Conservation (phyloP, 768 basidiomycete genomes). For the Sporobolomyces phaffii region DNA sequence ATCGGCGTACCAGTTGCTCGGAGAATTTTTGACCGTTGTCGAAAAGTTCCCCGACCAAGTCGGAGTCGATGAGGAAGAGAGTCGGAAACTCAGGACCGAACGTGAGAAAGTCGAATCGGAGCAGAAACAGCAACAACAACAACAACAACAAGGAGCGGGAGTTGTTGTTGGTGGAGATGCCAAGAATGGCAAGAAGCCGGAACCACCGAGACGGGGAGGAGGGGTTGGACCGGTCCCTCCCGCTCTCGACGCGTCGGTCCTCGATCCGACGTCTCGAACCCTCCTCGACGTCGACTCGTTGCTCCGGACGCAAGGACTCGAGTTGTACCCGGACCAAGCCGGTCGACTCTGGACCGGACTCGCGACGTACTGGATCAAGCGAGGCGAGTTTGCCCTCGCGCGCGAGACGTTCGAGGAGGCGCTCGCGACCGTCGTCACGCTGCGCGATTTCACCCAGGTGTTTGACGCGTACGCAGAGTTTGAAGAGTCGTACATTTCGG, state of each 20-base stretch:
- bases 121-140: background rate
- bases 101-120: constrained; percentile 19
- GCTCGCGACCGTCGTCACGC: constrained; percentile 73
- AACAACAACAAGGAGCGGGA: constrained; percentile 43
- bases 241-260: constrained; percentile 53
- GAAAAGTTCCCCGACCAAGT: constrained; percentile 88
- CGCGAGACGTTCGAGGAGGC: constrained; percentile 73
- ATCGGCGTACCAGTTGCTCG: constrained; percentile 86
- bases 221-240: constrained; percentile 47
- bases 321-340: constrained; percentile 90
- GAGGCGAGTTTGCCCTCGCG: constrained; percentile 73
- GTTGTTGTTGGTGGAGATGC: too few relatives aligned
- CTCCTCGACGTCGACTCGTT: constrained; percentile 82
- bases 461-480: constrained; percentile 96
- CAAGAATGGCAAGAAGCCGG: constrained; percentile 40
- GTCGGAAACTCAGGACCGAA: constrained; percentile 53
- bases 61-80: constrained; percentile 76
- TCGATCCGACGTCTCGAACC: constrained; percentile 52
- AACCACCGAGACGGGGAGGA: background rate
- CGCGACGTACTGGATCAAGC: constrained; percentile 97
- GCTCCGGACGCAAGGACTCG: constrained; percentile 75
- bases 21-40: constrained; percentile 84
- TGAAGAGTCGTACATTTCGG: constrained; percentile 77
- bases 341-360: constrained; percentile 92
- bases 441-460: constrained; percentile 94